Base-by-base conservation (phyloP, 352 stramenopile genomes). In the Phytophthora agathidicida region DNA sequence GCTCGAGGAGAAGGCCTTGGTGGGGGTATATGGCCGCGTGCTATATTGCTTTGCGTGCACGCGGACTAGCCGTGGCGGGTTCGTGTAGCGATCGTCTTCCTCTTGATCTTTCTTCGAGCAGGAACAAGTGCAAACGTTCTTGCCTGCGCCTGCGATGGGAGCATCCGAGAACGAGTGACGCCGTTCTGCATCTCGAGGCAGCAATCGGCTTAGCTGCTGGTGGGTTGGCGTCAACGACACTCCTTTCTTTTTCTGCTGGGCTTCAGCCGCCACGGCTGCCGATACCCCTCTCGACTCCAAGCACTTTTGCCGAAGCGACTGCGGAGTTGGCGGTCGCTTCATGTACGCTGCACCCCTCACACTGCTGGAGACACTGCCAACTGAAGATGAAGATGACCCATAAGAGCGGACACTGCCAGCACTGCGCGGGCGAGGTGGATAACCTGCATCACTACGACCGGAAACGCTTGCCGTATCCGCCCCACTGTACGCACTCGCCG, bases 11-110 rank as follows among this genome's bases (percentile, higher is more conserved):
- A 48, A 64, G 19, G 75, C 64, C 71, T 88, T 90, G 60, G 50
- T 88, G 17, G 65, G 77, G 3, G 73, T 83, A 54, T 81, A 91
- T 17, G 79, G 81, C 10, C 73, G 69, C 11, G 36, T 38, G 27
- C 87, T 77, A 49, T 73, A 68, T 60, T 91, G 81, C 60, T 88
- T 91, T n/a, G 73, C 65, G 30, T 91, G 81, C 23, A 86, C 71
- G 13, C 65, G 65, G 16, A 77, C 60, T 11, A 91, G 60, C 6
- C 81, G 76, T 3, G 81, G 81, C 8, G n/a, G n/a, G n/a, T n/a
- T n/a, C n/a, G 43, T 44, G 17, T 58, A 54, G 7, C 49, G 44
- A 3, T 72, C 60, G 26, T 70, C 64, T 2, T 62, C 66, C 0
- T 57, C 43, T 8, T 38, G 42, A 5, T 60, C 39, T 47, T 46